Base-by-base conservation (phyloP, 129 eudicot species). In the Helianthus tuberosus region DNA sequence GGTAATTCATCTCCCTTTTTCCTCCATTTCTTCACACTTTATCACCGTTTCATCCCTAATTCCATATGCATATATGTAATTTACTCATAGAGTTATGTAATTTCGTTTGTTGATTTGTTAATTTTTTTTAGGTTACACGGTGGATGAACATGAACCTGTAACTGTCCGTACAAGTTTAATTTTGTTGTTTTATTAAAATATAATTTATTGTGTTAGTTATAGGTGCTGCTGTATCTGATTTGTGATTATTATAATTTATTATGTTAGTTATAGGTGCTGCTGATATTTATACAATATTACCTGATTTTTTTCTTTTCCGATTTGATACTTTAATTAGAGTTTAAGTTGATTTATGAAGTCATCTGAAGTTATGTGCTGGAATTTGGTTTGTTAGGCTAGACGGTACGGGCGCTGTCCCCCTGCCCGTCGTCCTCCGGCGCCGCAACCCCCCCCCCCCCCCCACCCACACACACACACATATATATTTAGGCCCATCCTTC, bases 241-340 rank as follows among this genome's bases (percentile, higher is more conserved):
- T 43, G 8, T 14, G 29, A 59, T 59, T 27, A 25, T 27, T 11
- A 59, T 59, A 3, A 9, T 59, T 11, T 25, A 1, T 59, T 59
- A 59, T 27, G 32, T 27, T 57, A 57, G 10, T 17, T 46, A 48
- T 51, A 47, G 23, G 52, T 36, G 65, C 25, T 16, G 65, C 41
- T 14, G 16, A 13, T 71, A 58, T 70, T 53, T 17, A 55, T 20
- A 11, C 35, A 44, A 11, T 53, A 49, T 39, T 29, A 50, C 8
- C 10, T 20, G 64, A 8, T 41, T 13, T 16, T 70, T 76, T 41
- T 13, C 9, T 70, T 15, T 76, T 76, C 6, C 10, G 25, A 17
- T 48, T 77, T 29, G 68, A 41, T 76, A 32, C 49, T 75, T 29
- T 8, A 11, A 15, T 73, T 66, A 25, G 68, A 55, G 46, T 20